Percentiles rank a stretch among this genome's conserved stretches.
Conservation (phyloP, 495 filamentous ascomycete genomes). For the Podospora pseudocomata region DNA sequence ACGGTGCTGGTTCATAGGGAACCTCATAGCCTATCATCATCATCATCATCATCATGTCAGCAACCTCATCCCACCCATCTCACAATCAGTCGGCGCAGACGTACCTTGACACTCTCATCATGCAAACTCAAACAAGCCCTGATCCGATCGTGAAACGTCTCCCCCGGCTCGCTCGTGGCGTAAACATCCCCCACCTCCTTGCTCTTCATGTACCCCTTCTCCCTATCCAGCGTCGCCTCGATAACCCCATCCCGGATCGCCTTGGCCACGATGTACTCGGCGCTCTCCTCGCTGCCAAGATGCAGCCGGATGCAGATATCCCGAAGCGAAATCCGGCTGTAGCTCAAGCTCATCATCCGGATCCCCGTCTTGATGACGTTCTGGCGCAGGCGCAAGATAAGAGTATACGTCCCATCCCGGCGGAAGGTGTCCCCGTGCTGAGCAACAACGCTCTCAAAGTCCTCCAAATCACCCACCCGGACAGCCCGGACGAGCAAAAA, state of each 20-base stretch:
- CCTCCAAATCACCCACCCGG: slow-evolving; percentile 88
- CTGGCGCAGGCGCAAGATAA: slow-evolving; percentile 89
- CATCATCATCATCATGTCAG: slow-evolving; percentile 7
- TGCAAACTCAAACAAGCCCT: slow-evolving; percentile 84
- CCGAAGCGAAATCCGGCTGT: slow-evolving; percentile 93
- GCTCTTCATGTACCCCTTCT: slow-evolving; percentile 97
- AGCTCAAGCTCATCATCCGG: slow-evolving; percentile 97
- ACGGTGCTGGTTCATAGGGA: slow-evolving; percentile 99
- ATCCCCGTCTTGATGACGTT: slow-evolving; percentile 99
- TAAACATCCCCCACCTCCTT: slow-evolving; percentile 95
- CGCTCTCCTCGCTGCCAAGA: slow-evolving; percentile 89
- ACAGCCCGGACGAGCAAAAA: slow-evolving; percentile 91
- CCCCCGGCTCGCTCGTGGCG: slow-evolving; percentile 88
- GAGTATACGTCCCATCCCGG: slow-evolving; percentile 89
- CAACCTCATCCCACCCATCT: background rate
- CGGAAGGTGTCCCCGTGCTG: slow-evolving; percentile 79
- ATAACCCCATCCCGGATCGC: slow-evolving; percentile 98
- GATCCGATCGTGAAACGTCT: slow-evolving; percentile 96
- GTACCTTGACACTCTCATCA: slow-evolving; percentile 96
- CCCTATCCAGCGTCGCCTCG: slow-evolving; percentile 89
- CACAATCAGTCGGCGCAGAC: slow-evolving; percentile 19
- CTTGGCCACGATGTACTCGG: slow-evolving; percentile 98
- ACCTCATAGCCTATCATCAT: slow-evolving; percentile 78
- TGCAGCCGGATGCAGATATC: slow-evolving; percentile 95
- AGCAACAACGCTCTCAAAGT: slow-evolving; percentile 79